These are phyloP conservation scores for Saccharomycopsis sp. DNA, from an alignment of 805 yeast genomes.

Conservation along the genomic window DNA sequence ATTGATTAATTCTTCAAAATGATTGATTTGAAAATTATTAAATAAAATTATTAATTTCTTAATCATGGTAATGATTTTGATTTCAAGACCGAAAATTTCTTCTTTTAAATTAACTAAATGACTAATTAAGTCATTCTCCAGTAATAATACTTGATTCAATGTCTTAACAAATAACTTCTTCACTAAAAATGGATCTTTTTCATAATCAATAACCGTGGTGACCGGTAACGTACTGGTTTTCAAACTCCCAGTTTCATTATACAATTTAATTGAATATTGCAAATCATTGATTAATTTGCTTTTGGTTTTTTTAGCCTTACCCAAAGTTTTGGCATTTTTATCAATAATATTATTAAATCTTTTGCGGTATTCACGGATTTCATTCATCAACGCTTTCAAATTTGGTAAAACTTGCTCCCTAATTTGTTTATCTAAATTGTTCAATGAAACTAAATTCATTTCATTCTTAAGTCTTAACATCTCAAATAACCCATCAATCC, in stretches of 20 bases:
- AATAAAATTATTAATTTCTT: conserved; percentile 18
- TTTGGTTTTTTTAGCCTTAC: conserved; percentile 15
- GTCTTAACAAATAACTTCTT: conserved; percentile 19
- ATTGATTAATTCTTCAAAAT: conserved; percentile 18
- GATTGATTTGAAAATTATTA: conserved; percentile 18
- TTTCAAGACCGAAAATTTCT: conserved; percentile 19
- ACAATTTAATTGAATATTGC: conserved; percentile 12
- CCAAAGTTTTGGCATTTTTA: conserved; percentile 13
- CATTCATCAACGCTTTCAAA: conserved; percentile 17
- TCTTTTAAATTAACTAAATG: conserved; percentile 18
- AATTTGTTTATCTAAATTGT: conserved; percentile 18
- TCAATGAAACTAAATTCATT: conserved; percentile 12
- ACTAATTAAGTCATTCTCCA: conserved; percentile 15
- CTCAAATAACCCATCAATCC: conserved; percentile 21
- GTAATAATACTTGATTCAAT: conserved; percentile 16
- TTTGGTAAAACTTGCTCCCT: conserved; percentile 17
- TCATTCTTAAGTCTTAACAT: conserved; percentile 18
- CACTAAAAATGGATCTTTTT: conserved; percentile 21
- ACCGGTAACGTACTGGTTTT: conserved; percentile 5
- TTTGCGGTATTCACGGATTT: conserved; percentile 11
- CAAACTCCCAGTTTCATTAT: conserved; percentile 5
- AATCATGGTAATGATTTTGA: conserved; percentile 14
- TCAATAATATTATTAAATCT: conserved; percentile 17
- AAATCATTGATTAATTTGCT: conserved; percentile 17
- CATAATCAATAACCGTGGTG: conserved; percentile 9